phyloP scores from a whole-genome alignment of 1,284 basidiomycete genomes.

The Tilletia indica region DNA sequence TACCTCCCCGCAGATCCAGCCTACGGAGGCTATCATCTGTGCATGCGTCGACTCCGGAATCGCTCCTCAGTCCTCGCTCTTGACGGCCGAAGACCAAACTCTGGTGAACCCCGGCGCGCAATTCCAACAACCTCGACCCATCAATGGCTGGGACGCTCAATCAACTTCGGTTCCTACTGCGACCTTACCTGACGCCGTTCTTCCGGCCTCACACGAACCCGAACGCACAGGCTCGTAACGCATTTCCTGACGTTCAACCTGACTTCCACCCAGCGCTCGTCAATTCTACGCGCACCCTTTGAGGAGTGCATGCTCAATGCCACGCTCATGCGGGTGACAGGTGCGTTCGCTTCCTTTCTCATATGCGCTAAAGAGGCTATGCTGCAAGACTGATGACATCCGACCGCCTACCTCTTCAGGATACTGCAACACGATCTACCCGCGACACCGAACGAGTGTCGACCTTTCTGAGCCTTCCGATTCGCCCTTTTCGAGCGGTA shows the following conservation, averaged over 20 bases:
- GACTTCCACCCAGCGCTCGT: slow-evolving; percentile 52
- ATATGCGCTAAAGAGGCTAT: no score
- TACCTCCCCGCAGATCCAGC: slow-evolving; percentile 63
- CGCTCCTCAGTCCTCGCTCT: no score
- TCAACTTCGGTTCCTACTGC: background rate
- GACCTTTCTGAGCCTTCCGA: slow-evolving; percentile 52
- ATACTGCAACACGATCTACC: slow-evolving; percentile 34
- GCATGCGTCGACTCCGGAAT: no score
- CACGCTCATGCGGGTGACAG: slow-evolving; percentile 48
- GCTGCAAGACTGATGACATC: no score
- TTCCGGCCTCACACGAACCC: background rate
- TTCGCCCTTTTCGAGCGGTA: slow-evolving; percentile 53
- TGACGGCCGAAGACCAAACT: no score
- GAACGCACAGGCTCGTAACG: no score
- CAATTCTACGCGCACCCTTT: slow-evolving; percentile 51
- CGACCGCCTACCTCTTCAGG: no score
- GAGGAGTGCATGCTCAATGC: slow-evolving; percentile 52
- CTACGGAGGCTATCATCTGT: slow-evolving; percentile 89
- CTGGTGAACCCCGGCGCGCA: no score
- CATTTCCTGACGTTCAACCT: background rate
- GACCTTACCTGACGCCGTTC: background rate
- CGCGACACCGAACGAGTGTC: slow-evolving; percentile 48
- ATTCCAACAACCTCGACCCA: no score
- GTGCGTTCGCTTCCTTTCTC: slow-evolving; percentile 25
- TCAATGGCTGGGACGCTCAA: no score